A percentile compares a stretch with the other conserved stretches of the same genome.
Conservation (phyloP, 441 rosid species). For the Macaranga tanarius region DNA sequence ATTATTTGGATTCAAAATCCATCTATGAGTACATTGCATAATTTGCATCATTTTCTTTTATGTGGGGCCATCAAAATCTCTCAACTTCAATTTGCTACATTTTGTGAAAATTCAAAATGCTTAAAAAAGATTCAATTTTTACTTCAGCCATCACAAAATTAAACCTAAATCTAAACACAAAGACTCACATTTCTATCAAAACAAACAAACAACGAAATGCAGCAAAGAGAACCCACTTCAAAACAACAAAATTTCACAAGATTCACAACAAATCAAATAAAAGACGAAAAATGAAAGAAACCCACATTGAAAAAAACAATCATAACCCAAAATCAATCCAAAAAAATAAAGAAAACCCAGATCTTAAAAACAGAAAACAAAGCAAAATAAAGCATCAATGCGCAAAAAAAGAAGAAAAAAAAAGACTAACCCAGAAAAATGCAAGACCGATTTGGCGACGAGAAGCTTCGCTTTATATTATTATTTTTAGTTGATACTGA, state of each 20-base stretch:
- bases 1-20: too few species aligned
- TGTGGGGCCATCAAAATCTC: background rate
- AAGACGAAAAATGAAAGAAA: background rate
- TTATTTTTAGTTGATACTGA: background rate
- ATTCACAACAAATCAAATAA: background rate
- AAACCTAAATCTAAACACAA: background rate
- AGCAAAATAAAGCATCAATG: too few species aligned
- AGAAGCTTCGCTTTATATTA: background rate
- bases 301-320: constrained; percentile 6
- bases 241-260: background rate
- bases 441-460: constrained; percentile 27
- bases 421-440: constrained; percentile 27
- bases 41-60: too few species aligned
- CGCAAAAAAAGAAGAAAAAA: background rate
- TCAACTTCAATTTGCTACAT: too few species aligned
- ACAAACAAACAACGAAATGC: constrained; percentile 1
- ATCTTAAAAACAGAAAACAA: constrained; percentile 11
- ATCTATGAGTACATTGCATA: too few species aligned
- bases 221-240: background rate
- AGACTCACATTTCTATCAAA: background rate
- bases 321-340: background rate
- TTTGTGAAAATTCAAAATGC: too few species aligned
- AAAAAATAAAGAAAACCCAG: constrained; percentile 7
- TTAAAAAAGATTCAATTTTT: too few species aligned
- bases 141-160: too few species aligned